Conservation (phyloP, 2,329 filamentous ascomycete species). For the Cladosporium austrohemisphaericum region DNA sequence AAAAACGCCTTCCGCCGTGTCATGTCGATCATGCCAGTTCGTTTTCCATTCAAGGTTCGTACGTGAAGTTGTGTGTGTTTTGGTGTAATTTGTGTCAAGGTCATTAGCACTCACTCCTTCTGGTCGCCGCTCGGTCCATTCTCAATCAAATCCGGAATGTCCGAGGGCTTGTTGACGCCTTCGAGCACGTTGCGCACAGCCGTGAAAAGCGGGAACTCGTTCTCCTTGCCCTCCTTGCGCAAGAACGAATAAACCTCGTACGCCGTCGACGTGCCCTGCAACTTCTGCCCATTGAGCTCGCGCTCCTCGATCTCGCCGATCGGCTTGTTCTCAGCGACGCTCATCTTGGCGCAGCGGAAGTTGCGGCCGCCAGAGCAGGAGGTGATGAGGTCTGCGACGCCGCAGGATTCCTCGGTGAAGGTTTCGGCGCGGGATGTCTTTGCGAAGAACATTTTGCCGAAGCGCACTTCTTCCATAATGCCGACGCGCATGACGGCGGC, state of each 20-base stretch:
- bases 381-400: slow-evolving; percentile 93
- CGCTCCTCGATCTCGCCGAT: slow-evolving; percentile 84
- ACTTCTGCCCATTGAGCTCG: slow-evolving; percentile 92
- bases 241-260: slow-evolving; percentile 88
- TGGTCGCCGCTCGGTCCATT: slow-evolving; percentile 13
- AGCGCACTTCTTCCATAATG: slow-evolving; percentile 92
- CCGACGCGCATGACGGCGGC: slow-evolving; percentile 97
- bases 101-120: slow-evolving; percentile 15
- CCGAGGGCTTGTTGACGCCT: slow-evolving; percentile 70
- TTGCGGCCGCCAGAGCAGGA: slow-evolving; percentile 90
- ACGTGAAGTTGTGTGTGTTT: too few species aligned
- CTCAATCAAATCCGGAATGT: slow-evolving; percentile 67
- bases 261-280: slow-evolving; percentile 91
- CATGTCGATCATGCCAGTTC: too few species aligned
- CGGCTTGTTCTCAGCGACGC: slow-evolving; percentile 70
- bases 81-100: not conserved
- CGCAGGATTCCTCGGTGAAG: slow-evolving; percentile 95
- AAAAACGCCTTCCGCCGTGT: too few species aligned
- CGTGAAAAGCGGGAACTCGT: slow-evolving; percentile 88
- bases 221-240: slow-evolving; percentile 70
- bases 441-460: slow-evolving; percentile 89
- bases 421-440: slow-evolving; percentile 76
- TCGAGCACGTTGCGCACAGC: slow-evolving; percentile 79
- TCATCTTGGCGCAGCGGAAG: slow-evolving; percentile 87
- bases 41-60: too few species aligned